Evolutionary conservation across 1,284 basidiomycete genomes (phyloP), one percentile per base, ranked within the genome.

Genomic region (Apiotrichum veenhuisii): DNA sequence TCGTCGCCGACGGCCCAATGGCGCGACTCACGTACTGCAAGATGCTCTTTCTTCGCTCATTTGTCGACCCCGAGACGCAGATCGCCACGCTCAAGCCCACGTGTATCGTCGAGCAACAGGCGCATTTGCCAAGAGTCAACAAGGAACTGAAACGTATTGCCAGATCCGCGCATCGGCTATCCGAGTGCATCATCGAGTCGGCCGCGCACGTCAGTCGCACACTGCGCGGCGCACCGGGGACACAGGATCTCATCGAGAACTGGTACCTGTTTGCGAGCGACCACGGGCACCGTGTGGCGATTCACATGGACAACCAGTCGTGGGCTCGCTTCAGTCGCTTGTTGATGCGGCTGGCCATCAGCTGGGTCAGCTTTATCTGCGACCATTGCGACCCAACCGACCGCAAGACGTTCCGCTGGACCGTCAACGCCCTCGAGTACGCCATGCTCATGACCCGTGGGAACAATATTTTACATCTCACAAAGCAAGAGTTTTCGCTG

Each of bases 321-420:
- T 78, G 88, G 63, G 79, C 83, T 57, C 86, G 87, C 58, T 94
- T 95, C 78, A 89, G 89, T 68, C 84, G 87, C 20, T 80, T 88
- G 9, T 80, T 97, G 37, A 88, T 94, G 75, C 86, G 86, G 61
- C 83, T 96, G 43, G 90, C 92, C 2, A 96, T 97, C 65, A 88
- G 89, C 22, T 99, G 96, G 96, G 91, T 98, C 26, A 87, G 91
- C 26, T 98, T 99, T 79, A 96, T 98, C 62, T 97, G 92, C 76
- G 94, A 98, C 72, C 91, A 95, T 68, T 99, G 96, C 77, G 90
- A 97, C 67, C 91, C 93, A 2, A 89, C 91, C 44, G 95, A 98
- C 74, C 85, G 92, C 59, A 91, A 89, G 76, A 98, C 94, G 0
- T 99, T 99, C 83, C 88, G 91, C 72, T 98, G 95, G 93, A 95